Evolutionary conservation across 2,329 filamentous ascomycete species (phyloP), one percentile per base, ranked within the genome.

Genomic region (Colletotrichum camelliae): DNA sequence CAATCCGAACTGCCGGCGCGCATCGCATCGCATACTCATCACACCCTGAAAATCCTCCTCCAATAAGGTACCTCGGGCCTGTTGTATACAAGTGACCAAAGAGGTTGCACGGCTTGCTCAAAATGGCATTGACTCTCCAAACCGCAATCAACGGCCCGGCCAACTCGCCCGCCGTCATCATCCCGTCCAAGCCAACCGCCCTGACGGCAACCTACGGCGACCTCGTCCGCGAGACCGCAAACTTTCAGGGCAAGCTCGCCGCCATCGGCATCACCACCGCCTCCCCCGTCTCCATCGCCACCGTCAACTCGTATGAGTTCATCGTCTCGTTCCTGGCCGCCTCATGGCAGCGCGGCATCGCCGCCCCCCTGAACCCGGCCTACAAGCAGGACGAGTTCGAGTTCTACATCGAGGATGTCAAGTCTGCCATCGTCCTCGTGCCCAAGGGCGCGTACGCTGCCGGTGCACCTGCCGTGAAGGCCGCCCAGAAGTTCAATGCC

Each of bases 351-450:
- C 91, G 95, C 80, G 94, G 89, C 35, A 93, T 97, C 79, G 95
- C 95, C 9, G 95, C 95, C 4, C 95, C 95, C n/a, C 87, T 98
- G 78, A 97, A 98, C 84, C 92, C 95, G 55, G 93, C 93, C 60
- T 97, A 97, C 88, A 97, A 96, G 87, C 94, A 97, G 85, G 93
- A 93, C 73, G 95, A 97, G 84, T 97, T 96, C 83, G 95, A 97
- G 83, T 97, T 97, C 85, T 97, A 97, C 85, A 96, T 98, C 81
- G 93, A 96, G 78, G 95, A 98, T 82, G 89, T 97, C 80, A 94
- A 93, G 82, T 96, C 95, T 7, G 93, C 93, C 39, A 87, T 97
- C 75, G 91, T 95, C 37, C 88, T 97, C 43, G 93, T 97, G 12
- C 95, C 95, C 15, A 89, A 88, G 79, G 95, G 94, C 18, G 91